Conservation (phyloP, 495 filamentous ascomycete species). For the Aspergillus wentii region DNA sequence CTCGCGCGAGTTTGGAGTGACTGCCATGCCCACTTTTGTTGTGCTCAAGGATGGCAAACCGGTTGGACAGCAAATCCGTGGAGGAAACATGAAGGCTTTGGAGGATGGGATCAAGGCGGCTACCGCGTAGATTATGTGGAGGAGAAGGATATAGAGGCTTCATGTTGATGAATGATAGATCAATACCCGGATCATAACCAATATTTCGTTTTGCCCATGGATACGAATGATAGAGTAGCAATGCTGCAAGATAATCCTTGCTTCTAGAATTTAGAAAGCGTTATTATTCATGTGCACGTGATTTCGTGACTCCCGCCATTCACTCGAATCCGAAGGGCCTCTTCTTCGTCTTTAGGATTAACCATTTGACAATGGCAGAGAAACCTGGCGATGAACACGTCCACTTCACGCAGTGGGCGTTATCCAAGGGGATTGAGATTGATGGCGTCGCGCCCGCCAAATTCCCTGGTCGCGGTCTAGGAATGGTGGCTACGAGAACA, state of each 20-base stretch:
- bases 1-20: conserved; percentile 66
- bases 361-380: conserved; percentile 4
- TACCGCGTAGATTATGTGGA: not conserved
- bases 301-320: no score
- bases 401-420: conserved; percentile 53
- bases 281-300: no score
- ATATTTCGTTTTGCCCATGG: no score
- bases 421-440: conserved; percentile 45
- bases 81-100: conserved; percentile 15
- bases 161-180: no score
- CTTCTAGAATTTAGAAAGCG: no score
- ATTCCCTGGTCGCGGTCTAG: conserved; percentile 61
- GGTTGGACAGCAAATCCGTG: conserved; percentile 17
- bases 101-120: conserved; percentile 13
- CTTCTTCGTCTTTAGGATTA: no score
- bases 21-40: conserved; percentile 85
- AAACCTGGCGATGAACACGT: conserved; percentile 25
- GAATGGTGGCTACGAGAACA: conserved; percentile 57
- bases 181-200: no score
- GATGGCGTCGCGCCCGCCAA: conserved; percentile 49
- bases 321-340: no score
- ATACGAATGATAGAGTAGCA: no score
- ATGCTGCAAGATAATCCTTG: no score
- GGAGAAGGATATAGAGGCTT: no score
- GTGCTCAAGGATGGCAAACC: conserved; percentile 67